These are phyloP conservation scores for Phialophora macrospora DNA, from an alignment of 2,329 filamentous ascomycete genomes.

Conservation along the genomic window DNA sequence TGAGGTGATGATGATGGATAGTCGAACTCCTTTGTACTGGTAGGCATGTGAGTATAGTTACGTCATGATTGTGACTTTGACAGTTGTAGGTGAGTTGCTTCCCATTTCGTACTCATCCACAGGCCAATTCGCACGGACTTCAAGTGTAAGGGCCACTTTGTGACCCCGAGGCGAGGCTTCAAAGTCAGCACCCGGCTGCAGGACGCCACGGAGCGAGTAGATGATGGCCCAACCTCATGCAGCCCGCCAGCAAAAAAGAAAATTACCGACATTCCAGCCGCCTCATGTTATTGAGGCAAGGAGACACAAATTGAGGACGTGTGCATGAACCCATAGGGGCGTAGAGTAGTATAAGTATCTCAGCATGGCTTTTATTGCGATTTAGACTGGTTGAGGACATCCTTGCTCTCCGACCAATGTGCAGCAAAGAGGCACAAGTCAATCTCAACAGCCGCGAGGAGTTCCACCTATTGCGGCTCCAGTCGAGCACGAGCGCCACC, in stretches of 20 bases:
- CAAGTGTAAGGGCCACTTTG: neutral
- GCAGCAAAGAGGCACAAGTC: constrained; percentile 21
- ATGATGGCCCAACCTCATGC: constrained; percentile 1
- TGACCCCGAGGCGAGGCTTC: neutral
- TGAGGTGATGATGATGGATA: neutral
- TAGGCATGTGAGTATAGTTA: constrained; percentile 1
- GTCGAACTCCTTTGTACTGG: constrained; percentile 1
- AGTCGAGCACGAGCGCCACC: constrained; percentile 4
- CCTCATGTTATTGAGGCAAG: constrained; percentile 19
- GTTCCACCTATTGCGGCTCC: constrained; percentile 24
- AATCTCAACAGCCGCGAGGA: constrained; percentile 29
- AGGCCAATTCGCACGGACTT: neutral
- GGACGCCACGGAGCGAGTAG: neutral
- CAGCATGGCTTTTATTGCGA: constrained; percentile 7
- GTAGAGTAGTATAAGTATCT: constrained; percentile 13
- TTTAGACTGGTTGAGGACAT: constrained; percentile 22
- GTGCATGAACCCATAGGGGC: constrained; percentile 22
- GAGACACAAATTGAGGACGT: constrained; percentile 17
- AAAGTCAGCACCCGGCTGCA: neutral
- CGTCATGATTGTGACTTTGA: constrained; percentile 27
- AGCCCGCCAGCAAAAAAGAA: constrained; percentile 5
- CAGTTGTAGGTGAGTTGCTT: neutral
- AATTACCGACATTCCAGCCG: constrained; percentile 8
- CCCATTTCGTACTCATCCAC: neutral
- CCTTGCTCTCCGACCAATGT: constrained; percentile 24